These are phyloP conservation scores for Rhizophora apiculata DNA, from an alignment of 345 rosid genomes.

Conservation along the genomic window DNA sequence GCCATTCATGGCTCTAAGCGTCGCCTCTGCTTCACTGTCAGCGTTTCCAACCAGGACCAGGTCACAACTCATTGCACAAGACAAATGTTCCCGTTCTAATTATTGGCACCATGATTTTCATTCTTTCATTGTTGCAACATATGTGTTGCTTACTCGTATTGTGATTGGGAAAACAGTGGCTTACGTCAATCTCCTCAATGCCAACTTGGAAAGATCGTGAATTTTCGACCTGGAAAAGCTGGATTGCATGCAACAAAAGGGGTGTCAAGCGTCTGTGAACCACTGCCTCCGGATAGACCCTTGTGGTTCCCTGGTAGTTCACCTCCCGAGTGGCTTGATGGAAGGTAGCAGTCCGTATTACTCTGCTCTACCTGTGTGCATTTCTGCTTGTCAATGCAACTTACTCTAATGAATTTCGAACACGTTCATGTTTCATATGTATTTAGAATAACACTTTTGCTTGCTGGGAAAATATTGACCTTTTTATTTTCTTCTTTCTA, in stretches of 20 bases:
- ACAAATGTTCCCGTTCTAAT: not conserved
- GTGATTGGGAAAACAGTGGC: conserved; percentile 14
- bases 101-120: not conserved
- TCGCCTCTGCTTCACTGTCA: conserved; percentile 33
- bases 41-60: conserved; percentile 21
- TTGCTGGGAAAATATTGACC: conserved; percentile 7
- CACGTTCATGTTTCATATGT: not conserved
- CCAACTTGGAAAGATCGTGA: conserved; percentile 7
- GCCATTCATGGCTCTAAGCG: conserved; percentile 39
- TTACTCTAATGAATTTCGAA: not conserved
- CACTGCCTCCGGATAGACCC: conserved; percentile 95
- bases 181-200: conserved; percentile 11
- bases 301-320: conserved; percentile 90
- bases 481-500: not conserved
- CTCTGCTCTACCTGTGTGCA: not conserved
- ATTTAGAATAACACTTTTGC: not conserved
- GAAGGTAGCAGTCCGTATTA: conserved; percentile 45
- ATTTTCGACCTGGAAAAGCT: conserved; percentile 5
- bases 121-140: no score
- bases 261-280: conserved; percentile 78
- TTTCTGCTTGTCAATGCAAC: not conserved
- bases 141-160: not conserved
- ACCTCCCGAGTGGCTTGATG: conserved; percentile 92
- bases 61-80: conserved; percentile 6
- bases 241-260: conserved; percentile 63